Conservation (phyloP, 139 green algal genomes). For the Chlorokybus atmophyticus region DNA sequence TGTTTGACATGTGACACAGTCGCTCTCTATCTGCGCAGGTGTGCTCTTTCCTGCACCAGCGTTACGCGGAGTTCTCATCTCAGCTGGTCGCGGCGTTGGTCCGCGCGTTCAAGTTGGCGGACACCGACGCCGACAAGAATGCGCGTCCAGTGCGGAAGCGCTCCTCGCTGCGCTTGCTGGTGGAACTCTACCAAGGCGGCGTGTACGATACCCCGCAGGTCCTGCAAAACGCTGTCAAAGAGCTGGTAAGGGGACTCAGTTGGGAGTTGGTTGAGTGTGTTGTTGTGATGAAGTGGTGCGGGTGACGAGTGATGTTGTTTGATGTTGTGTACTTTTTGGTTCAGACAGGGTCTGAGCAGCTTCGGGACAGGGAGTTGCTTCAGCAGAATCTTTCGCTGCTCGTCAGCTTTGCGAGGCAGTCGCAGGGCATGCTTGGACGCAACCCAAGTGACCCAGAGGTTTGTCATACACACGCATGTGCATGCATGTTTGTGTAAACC, state of each 20-base stretch:
- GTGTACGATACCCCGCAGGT: slow-evolving; percentile 34
- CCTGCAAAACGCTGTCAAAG: slow-evolving; percentile 46
- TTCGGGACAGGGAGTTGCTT: slow-evolving; percentile 40
- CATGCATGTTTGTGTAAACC: too few species aligned
- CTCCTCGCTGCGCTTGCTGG: slow-evolving; percentile 55
- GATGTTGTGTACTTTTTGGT: too few species aligned
- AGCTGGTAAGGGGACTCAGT: slow-evolving; percentile 17
- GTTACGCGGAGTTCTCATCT: slow-evolving; percentile 58
- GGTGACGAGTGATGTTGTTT: too few species aligned
- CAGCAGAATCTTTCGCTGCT: slow-evolving; percentile 50
- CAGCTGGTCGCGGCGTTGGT: slow-evolving; percentile 35
- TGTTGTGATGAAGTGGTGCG: not conserved
- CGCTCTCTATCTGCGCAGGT: slow-evolving; percentile 26
- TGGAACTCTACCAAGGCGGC: slow-evolving; percentile 65
- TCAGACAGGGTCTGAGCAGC: too few species aligned
- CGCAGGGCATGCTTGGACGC: slow-evolving; percentile 12
- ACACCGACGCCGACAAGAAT: too few species aligned
- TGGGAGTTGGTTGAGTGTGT: too few species aligned
- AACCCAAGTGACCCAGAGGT: too few species aligned
- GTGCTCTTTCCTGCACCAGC: slow-evolving; percentile 66
- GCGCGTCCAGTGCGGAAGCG: slow-evolving; percentile 34
- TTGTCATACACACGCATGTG: too few species aligned
- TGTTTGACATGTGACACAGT: slow-evolving; percentile 1
- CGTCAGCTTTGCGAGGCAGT: slow-evolving; percentile 47
- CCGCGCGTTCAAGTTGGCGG: slow-evolving; percentile 19